Conservation (phyloP, 2,329 filamentous ascomycete genomes). For the Scytalidium lignicola region DNA sequence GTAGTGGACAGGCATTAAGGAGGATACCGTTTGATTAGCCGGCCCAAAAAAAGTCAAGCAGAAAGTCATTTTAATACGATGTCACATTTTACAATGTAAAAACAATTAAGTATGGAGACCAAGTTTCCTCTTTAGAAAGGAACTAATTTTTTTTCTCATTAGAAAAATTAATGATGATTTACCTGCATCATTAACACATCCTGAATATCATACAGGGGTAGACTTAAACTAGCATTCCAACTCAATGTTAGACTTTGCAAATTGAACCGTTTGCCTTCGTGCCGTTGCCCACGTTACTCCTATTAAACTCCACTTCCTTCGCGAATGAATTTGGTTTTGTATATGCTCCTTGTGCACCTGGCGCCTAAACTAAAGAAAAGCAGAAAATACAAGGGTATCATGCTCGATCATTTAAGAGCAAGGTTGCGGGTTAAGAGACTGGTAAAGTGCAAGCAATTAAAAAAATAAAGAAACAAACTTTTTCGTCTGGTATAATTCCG, state of each 20-base stretch:
- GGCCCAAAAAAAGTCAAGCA: too few species aligned
- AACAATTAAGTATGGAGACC: too few species aligned
- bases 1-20: conserved; percentile 54
- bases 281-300: not conserved
- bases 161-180: not conserved
- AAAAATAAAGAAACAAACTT: not conserved
- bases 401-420: not conserved
- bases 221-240: too few species aligned
- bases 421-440: not conserved
- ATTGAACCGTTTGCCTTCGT: not conserved
- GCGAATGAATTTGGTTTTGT: not conserved
- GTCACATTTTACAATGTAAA: too few species aligned
- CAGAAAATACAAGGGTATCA: not conserved
- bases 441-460: not conserved
- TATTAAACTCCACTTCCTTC: not conserved
- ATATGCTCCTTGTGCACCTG: not conserved
- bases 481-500: not conserved
- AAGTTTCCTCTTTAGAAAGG: too few species aligned
- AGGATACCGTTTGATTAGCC: conserved; percentile 75
- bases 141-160: not conserved
- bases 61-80: too few species aligned
- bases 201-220: too few species aligned
- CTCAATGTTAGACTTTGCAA: too few species aligned
- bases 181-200: too few species aligned
- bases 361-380: not conserved